A percentile compares a stretch with the other conserved stretches of the same genome.
phyloP scores from a whole-genome alignment of 805 yeast species.

The Saturnispora saitoi region DNA sequence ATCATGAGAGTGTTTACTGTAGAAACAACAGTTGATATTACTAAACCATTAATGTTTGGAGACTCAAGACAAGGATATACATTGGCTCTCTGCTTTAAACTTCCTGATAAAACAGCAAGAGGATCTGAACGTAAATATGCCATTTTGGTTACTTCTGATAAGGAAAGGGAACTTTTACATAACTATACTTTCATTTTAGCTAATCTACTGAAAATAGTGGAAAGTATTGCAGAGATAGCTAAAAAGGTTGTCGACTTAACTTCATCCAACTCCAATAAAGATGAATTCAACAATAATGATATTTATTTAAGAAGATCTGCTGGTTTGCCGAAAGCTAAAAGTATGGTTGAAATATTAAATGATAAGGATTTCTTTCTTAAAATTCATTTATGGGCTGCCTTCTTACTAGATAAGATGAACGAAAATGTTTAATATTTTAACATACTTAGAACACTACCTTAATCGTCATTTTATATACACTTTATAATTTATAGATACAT shows the following conservation, averaged over 20 bases:
- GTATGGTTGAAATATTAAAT: slow-evolving; percentile 44
- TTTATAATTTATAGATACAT: background rate
- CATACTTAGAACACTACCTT: background rate
- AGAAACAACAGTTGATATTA: slow-evolving; percentile 51
- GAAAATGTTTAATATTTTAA: slow-evolving; percentile 1
- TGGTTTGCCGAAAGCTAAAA: slow-evolving; percentile 42
- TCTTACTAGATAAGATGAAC: slow-evolving; percentile 31
- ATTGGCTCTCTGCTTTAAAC: slow-evolving; percentile 49
- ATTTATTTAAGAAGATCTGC: slow-evolving; percentile 49
- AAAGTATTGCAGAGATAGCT: slow-evolving; percentile 29
- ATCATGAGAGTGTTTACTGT: slow-evolving; percentile 59
- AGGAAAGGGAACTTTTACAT: slow-evolving; percentile 41
- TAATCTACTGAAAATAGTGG: slow-evolving; percentile 34
- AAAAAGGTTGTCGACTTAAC: slow-evolving; percentile 17
- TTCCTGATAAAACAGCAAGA: slow-evolving; percentile 57
- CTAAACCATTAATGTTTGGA: slow-evolving; percentile 55
- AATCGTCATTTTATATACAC: background rate
- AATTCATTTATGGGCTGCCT: slow-evolving; percentile 58
- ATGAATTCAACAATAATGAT: slow-evolving; percentile 34
- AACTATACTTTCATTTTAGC: slow-evolving; percentile 45
- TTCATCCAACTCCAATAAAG: slow-evolving; percentile 2
- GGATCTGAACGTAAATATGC: slow-evolving; percentile 68
- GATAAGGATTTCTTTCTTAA: slow-evolving; percentile 48
- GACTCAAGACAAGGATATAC: slow-evolving; percentile 56
- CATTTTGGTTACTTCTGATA: slow-evolving; percentile 47